Evolutionary conservation across 371 early-diverging fungal species (phyloP).

Genomic region (Mortierella sp.): DNA sequence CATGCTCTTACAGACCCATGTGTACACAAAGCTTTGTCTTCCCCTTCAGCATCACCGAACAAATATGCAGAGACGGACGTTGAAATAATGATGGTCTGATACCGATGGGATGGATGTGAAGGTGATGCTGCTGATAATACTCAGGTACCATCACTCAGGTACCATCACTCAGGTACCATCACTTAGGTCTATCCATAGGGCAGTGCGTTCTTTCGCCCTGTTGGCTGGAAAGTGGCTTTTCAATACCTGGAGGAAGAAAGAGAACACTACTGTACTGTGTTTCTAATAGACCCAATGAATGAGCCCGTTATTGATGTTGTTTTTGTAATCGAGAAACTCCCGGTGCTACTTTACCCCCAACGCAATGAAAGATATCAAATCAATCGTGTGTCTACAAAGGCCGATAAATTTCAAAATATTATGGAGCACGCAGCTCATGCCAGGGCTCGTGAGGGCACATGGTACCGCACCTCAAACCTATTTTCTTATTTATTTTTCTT

Average conservation of each 20-base stretch:
- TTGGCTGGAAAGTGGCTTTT: background rate
- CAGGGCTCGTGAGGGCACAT: conserved; percentile 11
- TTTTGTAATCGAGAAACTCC: conserved; percentile 5
- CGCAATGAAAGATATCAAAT: background rate
- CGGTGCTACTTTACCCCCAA: too few species aligned
- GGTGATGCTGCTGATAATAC: too few species aligned
- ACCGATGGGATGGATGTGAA: too few species aligned
- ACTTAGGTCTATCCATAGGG: background rate
- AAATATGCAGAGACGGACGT: too few species aligned
- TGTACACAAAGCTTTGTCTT: too few species aligned
- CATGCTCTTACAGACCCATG: too few species aligned
- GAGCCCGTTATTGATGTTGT: background rate
- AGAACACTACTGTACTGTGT: background rate
- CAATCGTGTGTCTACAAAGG: background rate
- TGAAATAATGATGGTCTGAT: too few species aligned
- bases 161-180: background rate
- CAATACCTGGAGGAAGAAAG: background rate
- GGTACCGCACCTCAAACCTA: background rate
- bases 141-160: background rate
- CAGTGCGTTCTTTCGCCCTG: background rate
- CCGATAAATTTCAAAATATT: background rate
- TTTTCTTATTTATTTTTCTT: background rate
- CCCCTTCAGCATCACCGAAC: too few species aligned
- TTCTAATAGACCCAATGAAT: background rate
- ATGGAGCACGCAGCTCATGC: background rate